A percentile compares a stretch with the other conserved stretches of the same genome.
Conservation (phyloP, 441 rosid genomes). For the Gossypium lobatum region DNA sequence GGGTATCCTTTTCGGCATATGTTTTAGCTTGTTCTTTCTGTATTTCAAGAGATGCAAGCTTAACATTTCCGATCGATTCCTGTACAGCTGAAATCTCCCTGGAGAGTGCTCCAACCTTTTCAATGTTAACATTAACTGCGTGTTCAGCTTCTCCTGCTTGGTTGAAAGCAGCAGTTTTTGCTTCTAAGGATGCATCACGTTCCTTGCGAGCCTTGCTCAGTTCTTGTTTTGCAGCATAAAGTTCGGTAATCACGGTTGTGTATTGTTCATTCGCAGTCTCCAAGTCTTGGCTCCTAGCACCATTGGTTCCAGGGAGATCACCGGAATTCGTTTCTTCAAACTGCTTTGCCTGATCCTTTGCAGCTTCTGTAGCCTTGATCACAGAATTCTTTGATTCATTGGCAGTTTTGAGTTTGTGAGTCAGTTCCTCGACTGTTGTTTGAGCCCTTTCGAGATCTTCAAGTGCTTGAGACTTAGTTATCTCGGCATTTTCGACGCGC, state of each 20-base stretch:
- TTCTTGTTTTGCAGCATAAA: conserved; percentile 71
- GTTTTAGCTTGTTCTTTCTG: conserved; percentile 66
- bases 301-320: conserved; percentile 32
- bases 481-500: conserved; percentile 66
- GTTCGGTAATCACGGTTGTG: conserved; percentile 42
- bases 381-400: conserved; percentile 56
- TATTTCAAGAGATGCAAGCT: conserved; percentile 56
- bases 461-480: conserved; percentile 57
- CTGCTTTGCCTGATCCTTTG: conserved; percentile 42
- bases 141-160: conserved; percentile 60
- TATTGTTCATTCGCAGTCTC: conserved; percentile 54
- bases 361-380: conserved; percentile 54
- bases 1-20: conserved; percentile 57
- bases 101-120: conserved; percentile 57
- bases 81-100: conserved; percentile 61
- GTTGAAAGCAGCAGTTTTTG: conserved; percentile 49
- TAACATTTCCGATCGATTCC: conserved; percentile 71
- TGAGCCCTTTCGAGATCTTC: conserved; percentile 68
- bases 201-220: conserved; percentile 63
- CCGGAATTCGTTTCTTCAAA: conserved; percentile 46
- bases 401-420: conserved; percentile 44
- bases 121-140: conserved; percentile 46
- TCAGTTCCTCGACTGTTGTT: conserved; percentile 59
- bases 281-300: conserved; percentile 44
- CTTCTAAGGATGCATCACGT: conserved; percentile 44